Evolutionary conservation across 345 rosid genomes (phyloP), one percentile per base, ranked within the genome.

Genomic region (Geranium rotundifolium): DNA sequence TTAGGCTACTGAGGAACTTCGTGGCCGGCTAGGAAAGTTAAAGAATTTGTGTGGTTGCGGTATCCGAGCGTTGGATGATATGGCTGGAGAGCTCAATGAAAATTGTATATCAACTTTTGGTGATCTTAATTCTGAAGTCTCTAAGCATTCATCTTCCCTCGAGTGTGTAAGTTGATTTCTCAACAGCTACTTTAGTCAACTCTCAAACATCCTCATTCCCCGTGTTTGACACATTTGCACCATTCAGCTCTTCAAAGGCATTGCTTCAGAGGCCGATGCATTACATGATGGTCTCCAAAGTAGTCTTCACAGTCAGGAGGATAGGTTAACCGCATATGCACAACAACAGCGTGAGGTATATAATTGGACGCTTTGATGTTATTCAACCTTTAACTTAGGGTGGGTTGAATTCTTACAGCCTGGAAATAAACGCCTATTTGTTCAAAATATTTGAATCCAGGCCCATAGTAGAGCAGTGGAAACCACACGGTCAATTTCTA

Each of bases 1-100:
- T 62, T 72, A 90, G 97, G 96, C 93, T 58, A 84, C 97, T n/a
- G 87, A 86, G 75, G 90, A 88, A 80, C 92, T 90, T 63, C 81
- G 81, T 71, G 88, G 67, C 67, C 85, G 87, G 64, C 81, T 93
- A 63, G 81, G 82, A 57, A 78, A 84, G 69, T 75, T 90, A 65
- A 88, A 82, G 77, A 72, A 56, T 14, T 72, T 75, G 69, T 86
- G 86, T 72, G 90, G 87, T 68, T 84, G 87, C 61, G 96, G 95
- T 55, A 81, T 93, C 56, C 80, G 79, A 75, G 78, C 85, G 60
- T 78, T 93, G 80, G 90, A 90, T 76, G 77, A 70, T 70, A 85
- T 93, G 77, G 89, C 91, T 58, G 80, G 65, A 64, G 81, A 95
- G 68, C 84, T 90, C 16, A 90, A 88, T 78, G 84, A 71, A 68